Base-by-base conservation (phyloP, 73 alveolate genomes). In the Blepharisma stoltei region DNA sequence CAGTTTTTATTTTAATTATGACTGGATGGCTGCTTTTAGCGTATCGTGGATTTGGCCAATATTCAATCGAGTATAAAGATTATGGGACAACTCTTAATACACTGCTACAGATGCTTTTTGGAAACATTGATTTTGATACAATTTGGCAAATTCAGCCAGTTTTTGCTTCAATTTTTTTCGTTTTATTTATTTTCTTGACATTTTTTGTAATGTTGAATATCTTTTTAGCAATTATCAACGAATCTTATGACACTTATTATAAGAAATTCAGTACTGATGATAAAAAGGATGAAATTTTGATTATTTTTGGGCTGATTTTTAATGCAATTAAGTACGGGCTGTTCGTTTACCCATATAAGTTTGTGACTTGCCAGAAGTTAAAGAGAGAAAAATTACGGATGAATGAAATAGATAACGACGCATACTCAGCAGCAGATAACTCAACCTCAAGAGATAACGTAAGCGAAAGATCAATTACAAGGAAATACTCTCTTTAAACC, bases 171-270 rank as follows among this genome's bases (percentile, higher is more conserved):
- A 20, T 60, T 20, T 60, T 60, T 60, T 60, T 60, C 73, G 2
- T 60, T 25, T 25, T 60, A 9, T 60, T 60, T 60, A 60, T 60
- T 25, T 60, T 60, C 45, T 25, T 60, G 46, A 60, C 14, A 2
- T 60, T 14, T 38, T 60, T 60, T 25, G 73, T 60, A 1, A 60
- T 60, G 73, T 38, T 60, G 46, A 60, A 60, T 60, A 38, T 60
- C 18, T 60, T 60, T 60, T 60, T 60, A 25, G 73, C 73, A 18
- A 60, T 60, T 20, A 60, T 60, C 23, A 60, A 60, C 46, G 73
- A 60, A 5, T 60, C 73, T 18, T 60, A 60, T 60, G 73, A 60
- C 11, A 60, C 73, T 14, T 8, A 14, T 20, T 60, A 60, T 25
- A 60, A 25, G 11, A 25, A 60, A 60, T 14, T 60, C 14, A 60